phyloP scores from a whole-genome alignment of 2,329 filamentous ascomycete species.

The Helotiales sp. region DNA sequence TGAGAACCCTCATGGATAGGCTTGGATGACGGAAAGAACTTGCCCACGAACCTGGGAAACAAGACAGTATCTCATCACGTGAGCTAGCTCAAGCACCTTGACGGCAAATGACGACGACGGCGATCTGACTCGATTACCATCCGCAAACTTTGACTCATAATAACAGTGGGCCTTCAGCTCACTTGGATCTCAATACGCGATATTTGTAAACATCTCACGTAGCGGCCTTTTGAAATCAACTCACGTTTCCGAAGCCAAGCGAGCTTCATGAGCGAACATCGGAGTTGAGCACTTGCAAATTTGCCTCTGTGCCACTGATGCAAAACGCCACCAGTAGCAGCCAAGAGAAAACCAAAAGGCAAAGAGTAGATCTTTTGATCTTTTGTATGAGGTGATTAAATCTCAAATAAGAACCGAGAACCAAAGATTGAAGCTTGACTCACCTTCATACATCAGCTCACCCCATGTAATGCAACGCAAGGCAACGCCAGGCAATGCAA shows the following conservation, averaged over 20 bases:
- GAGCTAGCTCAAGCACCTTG: too few species aligned
- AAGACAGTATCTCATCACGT: background rate
- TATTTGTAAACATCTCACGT: background rate
- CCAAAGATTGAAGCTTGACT: too few species aligned
- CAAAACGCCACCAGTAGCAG: slow-evolving; percentile 6
- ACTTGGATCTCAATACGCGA: too few species aligned
- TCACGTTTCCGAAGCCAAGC: background rate
- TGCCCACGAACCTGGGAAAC: too few species aligned
- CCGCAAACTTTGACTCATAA: too few species aligned
- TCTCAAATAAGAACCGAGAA: too few species aligned
- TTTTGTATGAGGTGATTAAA: slow-evolving; percentile 25
- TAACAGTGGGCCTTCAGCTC: too few species aligned
- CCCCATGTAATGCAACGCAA: background rate
- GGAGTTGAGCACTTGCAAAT: background rate
- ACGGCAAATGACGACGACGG: background rate
- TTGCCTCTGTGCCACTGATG: background rate
- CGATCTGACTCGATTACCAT: background rate
- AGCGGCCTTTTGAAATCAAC: background rate
- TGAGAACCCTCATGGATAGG: too few species aligned
- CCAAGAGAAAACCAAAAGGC: background rate
- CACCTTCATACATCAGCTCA: slow-evolving; percentile 12
- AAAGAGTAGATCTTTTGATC: background rate
- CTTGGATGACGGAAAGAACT: too few species aligned
- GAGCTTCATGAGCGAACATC: background rate
- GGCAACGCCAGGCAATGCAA: background rate